A percentile compares a stretch with the other conserved stretches of the same genome.
These are phyloP conservation scores for Populus alba DNA, from an alignment of 345 rosid species.

Conservation along the genomic window DNA sequence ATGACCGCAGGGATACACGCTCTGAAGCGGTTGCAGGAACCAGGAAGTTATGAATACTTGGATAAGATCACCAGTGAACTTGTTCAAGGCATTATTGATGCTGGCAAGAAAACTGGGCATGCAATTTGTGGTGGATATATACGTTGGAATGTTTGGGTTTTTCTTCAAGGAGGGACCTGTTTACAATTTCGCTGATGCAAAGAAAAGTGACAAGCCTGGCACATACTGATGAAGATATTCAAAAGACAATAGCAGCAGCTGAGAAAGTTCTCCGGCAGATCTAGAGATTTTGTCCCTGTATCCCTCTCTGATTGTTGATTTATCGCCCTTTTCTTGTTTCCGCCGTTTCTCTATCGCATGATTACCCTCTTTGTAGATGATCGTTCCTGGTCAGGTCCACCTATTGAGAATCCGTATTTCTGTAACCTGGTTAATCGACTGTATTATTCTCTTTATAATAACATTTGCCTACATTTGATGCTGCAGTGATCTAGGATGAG, in stretches of 20 bases:
- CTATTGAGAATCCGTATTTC: slow-evolving; percentile 2
- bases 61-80: slow-evolving; percentile 70
- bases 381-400: neutral
- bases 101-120: slow-evolving; percentile 83
- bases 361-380: neutral
- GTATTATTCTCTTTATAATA: slow-evolving; percentile 1
- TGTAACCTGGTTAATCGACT: slow-evolving; percentile 4
- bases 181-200: slow-evolving; percentile 69
- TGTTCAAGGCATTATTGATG: slow-evolving; percentile 62
- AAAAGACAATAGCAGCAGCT: slow-evolving; percentile 70
- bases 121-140: slow-evolving; percentile 83
- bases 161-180: slow-evolving; percentile 94
- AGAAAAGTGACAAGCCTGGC: slow-evolving; percentile 88
- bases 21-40: slow-evolving; percentile 59
- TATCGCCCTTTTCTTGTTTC: neutral
- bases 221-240: slow-evolving; percentile 69
- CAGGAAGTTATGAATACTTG: slow-evolving; percentile 76
- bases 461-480: neutral
- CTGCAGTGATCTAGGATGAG: neutral
- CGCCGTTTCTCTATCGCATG: neutral
- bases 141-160: slow-evolving; percentile 82
- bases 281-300: slow-evolving; percentile 21
- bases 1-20: slow-evolving; percentile 92
- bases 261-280: slow-evolving; percentile 68
- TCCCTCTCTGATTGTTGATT: no score